Percentiles rank a stretch among this genome's conserved stretches.
phyloP scores from a whole-genome alignment of 805 yeast species.

The Suhomyces faveliae region DNA sequence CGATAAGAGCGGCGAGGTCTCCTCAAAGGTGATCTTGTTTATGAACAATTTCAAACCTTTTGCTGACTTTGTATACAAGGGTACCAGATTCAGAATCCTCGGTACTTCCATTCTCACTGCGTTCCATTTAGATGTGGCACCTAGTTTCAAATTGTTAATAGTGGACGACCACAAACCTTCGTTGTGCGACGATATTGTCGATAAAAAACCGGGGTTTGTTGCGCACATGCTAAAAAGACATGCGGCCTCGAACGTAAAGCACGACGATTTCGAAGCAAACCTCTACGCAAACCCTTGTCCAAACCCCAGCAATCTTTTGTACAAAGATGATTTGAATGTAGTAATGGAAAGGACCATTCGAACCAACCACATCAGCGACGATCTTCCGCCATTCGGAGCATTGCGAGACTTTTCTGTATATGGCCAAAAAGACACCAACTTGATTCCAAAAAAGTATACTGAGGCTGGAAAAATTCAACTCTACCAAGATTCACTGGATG shows the following conservation, averaged over 20 bases:
- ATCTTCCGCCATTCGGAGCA: slow-evolving; percentile 40
- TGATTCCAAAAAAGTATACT: slow-evolving; percentile 33
- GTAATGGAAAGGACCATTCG: neutral
- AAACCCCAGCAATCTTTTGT: slow-evolving; percentile 17
- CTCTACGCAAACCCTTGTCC: slow-evolving; percentile 34
- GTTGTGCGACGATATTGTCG: slow-evolving; percentile 33
- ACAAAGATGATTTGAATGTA: neutral
- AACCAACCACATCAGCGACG: slow-evolving; percentile 22
- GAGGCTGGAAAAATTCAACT: slow-evolving; percentile 36
- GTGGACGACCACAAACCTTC: slow-evolving; percentile 36
- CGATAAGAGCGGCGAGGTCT: slow-evolving; percentile 12
- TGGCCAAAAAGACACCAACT: slow-evolving; percentile 5
- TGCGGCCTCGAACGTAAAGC: slow-evolving; percentile 3
- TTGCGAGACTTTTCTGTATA: slow-evolving; percentile 30
- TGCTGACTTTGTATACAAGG: slow-evolving; percentile 37
- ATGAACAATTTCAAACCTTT: slow-evolving; percentile 37
- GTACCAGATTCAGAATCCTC: slow-evolving; percentile 36
- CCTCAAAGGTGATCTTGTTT: slow-evolving; percentile 26
- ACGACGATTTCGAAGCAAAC: slow-evolving; percentile 4
- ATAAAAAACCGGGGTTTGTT: slow-evolving; percentile 26
- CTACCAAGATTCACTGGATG: slow-evolving; percentile 28
- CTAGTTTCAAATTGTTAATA: slow-evolving; percentile 31
- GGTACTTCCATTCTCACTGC: slow-evolving; percentile 36
- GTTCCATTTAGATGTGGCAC: slow-evolving; percentile 29
- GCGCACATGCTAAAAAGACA: slow-evolving; percentile 16